Base-by-base conservation (phyloP, 2,329 filamentous ascomycete species). In the Taxawa tesnikishii region DNA sequence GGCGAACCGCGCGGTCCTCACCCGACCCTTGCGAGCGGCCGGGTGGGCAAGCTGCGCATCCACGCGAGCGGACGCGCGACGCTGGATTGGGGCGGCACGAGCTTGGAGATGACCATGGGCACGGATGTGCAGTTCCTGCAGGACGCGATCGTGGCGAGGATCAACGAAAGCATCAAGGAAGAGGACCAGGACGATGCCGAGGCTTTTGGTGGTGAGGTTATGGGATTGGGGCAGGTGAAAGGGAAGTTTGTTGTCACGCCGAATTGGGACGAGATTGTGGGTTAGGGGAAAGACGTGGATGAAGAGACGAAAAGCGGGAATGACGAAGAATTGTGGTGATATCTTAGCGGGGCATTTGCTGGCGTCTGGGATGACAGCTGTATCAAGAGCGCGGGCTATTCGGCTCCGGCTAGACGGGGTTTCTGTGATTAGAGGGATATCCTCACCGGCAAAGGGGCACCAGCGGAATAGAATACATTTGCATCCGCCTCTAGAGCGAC, bases 241-340 rank as follows among this genome's bases (percentile, higher is more conserved):
- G 70, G 69, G 33, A 77, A 75, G 52, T 75, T 77, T 46, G 69
- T 77, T 2, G 67, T 76, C 19, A 68, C 63, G 31, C 74, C 74
- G 10, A 64, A 78, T 47, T 76, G 71, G 68, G 59, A 60, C 28
- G 59, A 65, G 43, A 63, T 75, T 38, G 50, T 66, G 5, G 35
- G 35, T 21, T 26, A 33, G 34, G 32, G 30, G 12, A 33, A n/a
- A 23, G 19, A 23, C 19, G n/a, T n/a, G n/a, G n/a, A n/a, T n/a
- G n/a, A n/a, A n/a, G n/a, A n/a, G n/a, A n/a, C n/a, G n/a, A n/a
- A n/a, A n/a, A n/a, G n/a, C n/a, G n/a, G n/a, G n/a, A n/a, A n/a
- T n/a, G n/a, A n/a, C n/a, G n/a, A n/a, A n/a, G n/a, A n/a, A n/a
- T n/a, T n/a, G n/a, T n/a, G n/a, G n/a, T n/a, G n/a, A n/a, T n/a